Evolutionary conservation across 805 yeast genomes (phyloP).

Genomic region (Candida koratica): DNA sequence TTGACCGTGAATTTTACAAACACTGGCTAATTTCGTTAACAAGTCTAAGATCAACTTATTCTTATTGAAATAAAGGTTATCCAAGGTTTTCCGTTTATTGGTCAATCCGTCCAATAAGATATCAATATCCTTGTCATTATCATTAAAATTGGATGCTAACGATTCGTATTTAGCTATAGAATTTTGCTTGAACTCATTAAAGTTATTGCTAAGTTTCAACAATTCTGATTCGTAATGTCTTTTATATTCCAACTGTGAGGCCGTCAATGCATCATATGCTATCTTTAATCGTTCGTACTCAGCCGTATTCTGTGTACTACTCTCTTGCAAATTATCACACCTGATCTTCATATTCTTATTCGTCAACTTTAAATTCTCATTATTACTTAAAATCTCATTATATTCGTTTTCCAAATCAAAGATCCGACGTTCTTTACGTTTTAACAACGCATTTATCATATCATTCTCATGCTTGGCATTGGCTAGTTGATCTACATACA

Average conservation of each 20-base stretch:
- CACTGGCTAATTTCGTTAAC: conserved; percentile 40
- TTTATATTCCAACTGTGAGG: conserved; percentile 51
- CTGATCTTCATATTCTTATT: conserved; percentile 49
- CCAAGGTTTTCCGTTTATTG: conserved; percentile 46
- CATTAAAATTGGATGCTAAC: conserved; percentile 34
- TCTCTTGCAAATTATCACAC: conserved; percentile 45
- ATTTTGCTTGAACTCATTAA: conserved; percentile 35
- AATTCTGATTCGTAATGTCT: conserved; percentile 45
- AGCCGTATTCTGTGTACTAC: conserved; percentile 40
- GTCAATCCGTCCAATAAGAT: conserved; percentile 47
- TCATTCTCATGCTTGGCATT: conserved; percentile 76
- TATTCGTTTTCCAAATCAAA: conserved; percentile 60
- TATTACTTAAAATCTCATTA: conserved; percentile 42
- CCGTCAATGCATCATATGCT: conserved; percentile 55
- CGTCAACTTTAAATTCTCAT: conserved; percentile 48
- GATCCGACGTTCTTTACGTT: conserved; percentile 67
- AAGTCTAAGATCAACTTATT: conserved; percentile 42
- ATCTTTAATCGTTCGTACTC: conserved; percentile 55
- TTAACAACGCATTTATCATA: conserved; percentile 62
- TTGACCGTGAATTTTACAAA: conserved; percentile 47
- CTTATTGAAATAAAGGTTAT: conserved; percentile 45
- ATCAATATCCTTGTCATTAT: conserved; percentile 48
- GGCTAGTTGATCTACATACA: conserved; percentile 59
- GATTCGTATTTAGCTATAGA: conserved; percentile 31
- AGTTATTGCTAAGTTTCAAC: conserved; percentile 29